phyloP scores from a whole-genome alignment of 257 asterid genomes.

The Penstemon barbatus region DNA sequence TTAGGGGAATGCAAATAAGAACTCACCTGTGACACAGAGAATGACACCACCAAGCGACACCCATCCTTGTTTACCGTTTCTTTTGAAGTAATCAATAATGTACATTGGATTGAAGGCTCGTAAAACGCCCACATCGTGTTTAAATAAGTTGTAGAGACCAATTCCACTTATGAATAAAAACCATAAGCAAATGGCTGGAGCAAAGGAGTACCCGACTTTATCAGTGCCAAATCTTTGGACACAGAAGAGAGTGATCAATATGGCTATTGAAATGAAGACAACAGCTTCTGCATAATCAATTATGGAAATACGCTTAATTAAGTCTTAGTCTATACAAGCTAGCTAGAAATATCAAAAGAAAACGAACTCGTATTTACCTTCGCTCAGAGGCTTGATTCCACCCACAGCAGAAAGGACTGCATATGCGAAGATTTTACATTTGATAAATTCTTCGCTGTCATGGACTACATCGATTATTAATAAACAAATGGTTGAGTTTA shows the following conservation, averaged over 20 bases:
- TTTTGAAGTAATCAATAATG: constrained; percentile 51
- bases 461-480: no score
- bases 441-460: not conserved
- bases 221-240: constrained; percentile 75
- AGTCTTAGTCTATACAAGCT: not conserved
- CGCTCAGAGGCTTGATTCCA: constrained; percentile 50
- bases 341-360: not conserved
- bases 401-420: constrained; percentile 74
- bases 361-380: constrained; percentile 20
- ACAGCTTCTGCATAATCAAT: constrained; percentile 41
- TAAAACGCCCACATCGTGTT: constrained; percentile 42
- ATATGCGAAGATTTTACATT: constrained; percentile 9
- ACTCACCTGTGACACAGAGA: constrained; percentile 62
- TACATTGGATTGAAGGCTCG: constrained; percentile 63
- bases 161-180: constrained; percentile 46
- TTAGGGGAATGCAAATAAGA: not conserved
- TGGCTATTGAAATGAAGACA: constrained; percentile 50
- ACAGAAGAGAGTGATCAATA: constrained; percentile 48
- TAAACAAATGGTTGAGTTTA: no score
- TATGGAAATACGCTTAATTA: not conserved
- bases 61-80: constrained; percentile 67
- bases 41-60: constrained; percentile 69
- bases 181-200: constrained; percentile 64
- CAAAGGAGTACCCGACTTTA: constrained; percentile 68
- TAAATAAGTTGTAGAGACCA: constrained; percentile 57